Evolutionary conservation across 176 grass and related monocot genomes (phyloP), one percentile per base, ranked within the genome.

Genomic region (Carex littledalei): DNA sequence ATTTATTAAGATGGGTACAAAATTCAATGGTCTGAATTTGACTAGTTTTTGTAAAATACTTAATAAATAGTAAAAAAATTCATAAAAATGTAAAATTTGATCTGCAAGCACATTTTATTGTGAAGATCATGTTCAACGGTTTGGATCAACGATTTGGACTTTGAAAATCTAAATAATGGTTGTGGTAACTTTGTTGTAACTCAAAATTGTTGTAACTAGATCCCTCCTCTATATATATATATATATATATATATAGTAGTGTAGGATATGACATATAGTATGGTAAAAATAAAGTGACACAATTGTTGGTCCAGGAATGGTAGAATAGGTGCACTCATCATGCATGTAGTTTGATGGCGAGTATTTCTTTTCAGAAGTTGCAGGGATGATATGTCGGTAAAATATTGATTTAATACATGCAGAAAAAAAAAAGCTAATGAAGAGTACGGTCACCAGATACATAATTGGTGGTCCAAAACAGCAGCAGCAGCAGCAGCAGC

Each of bases 381-480:
- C 74, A 77, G 74, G 74, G 52, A 56, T 34, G 74, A 78, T 16
- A 78, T 78, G 74, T 78, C 24, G 50, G 74, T 78, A 78, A 77
- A 78, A 78, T 31, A 14, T 56, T 45, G 2, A 56, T 78, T 56
- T 56, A 56, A 78, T 32, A 54, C 50, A 78, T 12, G 47, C 47
- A 43, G 43, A 15, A 76, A 14, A 54, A 77, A 6, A 77, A 55
- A 55, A 78, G 14, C 24, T 54, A 78, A 56, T 78, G 2, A 47
- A 53, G 10, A 83, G 59, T 83, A 83, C 35, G 20, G 81, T 49
- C 1, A 21, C 20, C 47, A 53, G 67, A 54, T 64, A 67, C 58
- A 83, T 83, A 83, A 83, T 83, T 83, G 81, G 81, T 83, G 81
- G 81, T 83, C 81, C 81, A 68, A 16, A 81, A 52, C 5, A 81